phyloP scores from a whole-genome alignment of 805 yeast genomes.

The Ogataea zsoltii region DNA sequence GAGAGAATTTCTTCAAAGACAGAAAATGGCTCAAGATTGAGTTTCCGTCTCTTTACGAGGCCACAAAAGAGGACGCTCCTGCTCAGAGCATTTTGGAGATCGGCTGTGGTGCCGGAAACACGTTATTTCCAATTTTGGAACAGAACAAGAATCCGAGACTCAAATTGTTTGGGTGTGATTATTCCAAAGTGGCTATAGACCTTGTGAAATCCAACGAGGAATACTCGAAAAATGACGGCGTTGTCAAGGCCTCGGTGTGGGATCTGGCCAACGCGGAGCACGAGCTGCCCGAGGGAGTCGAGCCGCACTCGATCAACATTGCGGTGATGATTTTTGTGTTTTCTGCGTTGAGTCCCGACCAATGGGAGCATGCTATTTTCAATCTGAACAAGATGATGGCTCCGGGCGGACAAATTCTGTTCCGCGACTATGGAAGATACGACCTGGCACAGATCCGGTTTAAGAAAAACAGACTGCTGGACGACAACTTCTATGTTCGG shows the following conservation, averaged over 20 bases:
- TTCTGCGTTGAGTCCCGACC: slow-evolving; percentile 87
- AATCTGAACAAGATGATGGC: slow-evolving; percentile 74
- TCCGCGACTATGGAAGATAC: slow-evolving; percentile 94
- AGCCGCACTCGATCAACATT: slow-evolving; percentile 80
- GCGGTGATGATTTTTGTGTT: slow-evolving; percentile 95
- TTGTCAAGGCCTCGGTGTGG: slow-evolving; percentile 89
- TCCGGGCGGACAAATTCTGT: slow-evolving; percentile 89
- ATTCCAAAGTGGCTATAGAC: slow-evolving; percentile 86
- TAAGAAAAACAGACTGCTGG: slow-evolving; percentile 81
- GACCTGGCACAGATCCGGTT: slow-evolving; percentile 94
- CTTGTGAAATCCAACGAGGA: slow-evolving; percentile 66
- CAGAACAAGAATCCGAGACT: slow-evolving; percentile 82
- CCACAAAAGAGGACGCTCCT: slow-evolving; percentile 72
- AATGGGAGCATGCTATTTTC: slow-evolving; percentile 80
- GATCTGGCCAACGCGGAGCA: slow-evolving; percentile 81
- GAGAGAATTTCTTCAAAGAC: slow-evolving; percentile 93
- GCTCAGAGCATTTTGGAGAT: slow-evolving; percentile 78
- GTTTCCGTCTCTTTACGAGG: slow-evolving; percentile 81
- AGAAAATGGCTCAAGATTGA: slow-evolving; percentile 95
- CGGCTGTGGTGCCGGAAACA: slow-evolving; percentile 98
- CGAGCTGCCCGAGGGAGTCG: slow-evolving; percentile 78
- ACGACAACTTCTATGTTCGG: slow-evolving; percentile 91
- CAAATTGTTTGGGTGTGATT: slow-evolving; percentile 82
- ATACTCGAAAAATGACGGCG: slow-evolving; percentile 50
- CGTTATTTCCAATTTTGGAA: slow-evolving; percentile 84